phyloP scores from a whole-genome alignment of 2,329 filamentous ascomycete species.

The Nemania bipapillata region DNA sequence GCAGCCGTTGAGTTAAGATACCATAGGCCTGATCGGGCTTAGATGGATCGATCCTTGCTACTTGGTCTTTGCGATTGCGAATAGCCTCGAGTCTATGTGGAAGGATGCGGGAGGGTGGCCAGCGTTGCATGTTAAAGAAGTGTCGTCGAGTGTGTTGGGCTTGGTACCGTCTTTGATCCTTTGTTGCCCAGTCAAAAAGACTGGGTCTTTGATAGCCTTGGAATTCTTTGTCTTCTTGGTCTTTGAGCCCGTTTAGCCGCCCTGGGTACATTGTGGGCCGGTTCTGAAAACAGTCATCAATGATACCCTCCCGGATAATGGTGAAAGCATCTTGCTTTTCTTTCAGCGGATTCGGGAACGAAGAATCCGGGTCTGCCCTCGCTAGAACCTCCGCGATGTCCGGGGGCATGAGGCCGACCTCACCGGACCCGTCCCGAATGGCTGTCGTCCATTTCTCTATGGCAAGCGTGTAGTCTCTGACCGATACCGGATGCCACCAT shows the following conservation, averaged over 20 bases:
- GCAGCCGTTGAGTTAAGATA: constrained; percentile 43
- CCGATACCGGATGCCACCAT: constrained; percentile 44
- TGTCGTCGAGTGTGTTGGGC: constrained; percentile 47
- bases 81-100: constrained; percentile 49
- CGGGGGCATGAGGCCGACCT: constrained; percentile 42
- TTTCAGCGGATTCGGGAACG: constrained; percentile 33
- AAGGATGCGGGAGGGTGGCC: constrained; percentile 58
- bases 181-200: constrained; percentile 51
- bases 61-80: constrained; percentile 47
- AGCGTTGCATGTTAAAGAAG: constrained; percentile 61
- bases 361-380: constrained; percentile 48
- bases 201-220: constrained; percentile 43
- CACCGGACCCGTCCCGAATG: constrained; percentile 40
- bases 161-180: constrained; percentile 47
- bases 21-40: constrained; percentile 45
- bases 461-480: constrained; percentile 31
- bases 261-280: constrained; percentile 57
- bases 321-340: constrained; percentile 40
- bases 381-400: constrained; percentile 49
- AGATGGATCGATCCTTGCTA: constrained; percentile 46
- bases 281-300: constrained; percentile 59
- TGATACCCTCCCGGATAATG: constrained; percentile 54
- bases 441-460: constrained; percentile 40
- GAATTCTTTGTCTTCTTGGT: constrained; percentile 34
- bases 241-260: constrained; percentile 47